A percentile compares a stretch with the other conserved stretches of the same genome.
These are phyloP conservation scores for Persicaria tinctoria DNA, from an alignment of 148 eudicot species.

Conservation along the genomic window DNA sequence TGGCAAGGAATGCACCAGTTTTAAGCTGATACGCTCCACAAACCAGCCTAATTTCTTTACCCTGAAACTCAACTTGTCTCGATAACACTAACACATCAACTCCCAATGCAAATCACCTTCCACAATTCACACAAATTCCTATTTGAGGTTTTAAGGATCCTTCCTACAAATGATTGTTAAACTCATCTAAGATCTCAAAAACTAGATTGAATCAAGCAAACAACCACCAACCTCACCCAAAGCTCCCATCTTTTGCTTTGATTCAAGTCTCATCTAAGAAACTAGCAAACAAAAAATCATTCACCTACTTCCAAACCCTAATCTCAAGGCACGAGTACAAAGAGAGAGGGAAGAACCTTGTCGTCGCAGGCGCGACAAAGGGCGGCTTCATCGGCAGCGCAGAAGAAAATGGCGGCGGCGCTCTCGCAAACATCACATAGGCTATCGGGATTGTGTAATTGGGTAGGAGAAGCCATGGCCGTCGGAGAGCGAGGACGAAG, in stretches of 20 bases:
- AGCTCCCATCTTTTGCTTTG: neutral
- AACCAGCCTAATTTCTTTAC: neutral
- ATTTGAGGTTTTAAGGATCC: neutral
- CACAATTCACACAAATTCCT: neutral
- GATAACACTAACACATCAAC: neutral
- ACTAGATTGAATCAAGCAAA: neutral
- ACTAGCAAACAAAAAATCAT: neutral
- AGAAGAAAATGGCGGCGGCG: constrained; percentile 82
- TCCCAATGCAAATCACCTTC: no score
- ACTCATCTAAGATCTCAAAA: neutral
- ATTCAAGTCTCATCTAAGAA: neutral
- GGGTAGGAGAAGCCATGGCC: no score
- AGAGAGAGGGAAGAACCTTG: constrained; percentile 35
- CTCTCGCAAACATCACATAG: constrained; percentile 87
- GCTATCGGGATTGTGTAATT: no score
- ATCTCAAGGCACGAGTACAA: neutral
- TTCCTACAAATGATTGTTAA: neutral
- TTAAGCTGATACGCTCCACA: neutral
- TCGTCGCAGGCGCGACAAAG: constrained; percentile 91
- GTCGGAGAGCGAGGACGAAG: no score
- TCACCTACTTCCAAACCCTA: neutral
- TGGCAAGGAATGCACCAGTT: neutral
- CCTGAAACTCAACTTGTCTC: neutral
- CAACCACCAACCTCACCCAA: no score
- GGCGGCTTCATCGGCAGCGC: constrained; percentile 99